phyloP scores from a whole-genome alignment of 805 yeast genomes.

The Pichia californica region DNA sequence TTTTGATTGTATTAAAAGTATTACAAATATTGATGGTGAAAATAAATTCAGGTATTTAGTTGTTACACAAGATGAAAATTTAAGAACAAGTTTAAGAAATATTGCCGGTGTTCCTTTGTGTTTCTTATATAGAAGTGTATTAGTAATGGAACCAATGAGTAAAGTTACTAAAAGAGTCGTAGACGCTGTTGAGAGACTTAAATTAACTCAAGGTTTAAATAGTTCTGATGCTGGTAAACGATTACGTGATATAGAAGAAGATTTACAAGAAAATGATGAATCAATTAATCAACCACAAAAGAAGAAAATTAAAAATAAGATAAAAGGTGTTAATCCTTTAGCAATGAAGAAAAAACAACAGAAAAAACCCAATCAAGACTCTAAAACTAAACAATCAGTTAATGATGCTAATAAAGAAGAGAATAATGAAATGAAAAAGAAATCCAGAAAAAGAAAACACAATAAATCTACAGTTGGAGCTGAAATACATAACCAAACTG shows the following conservation, averaged over 20 bases:
- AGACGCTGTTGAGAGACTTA: conserved; percentile 49
- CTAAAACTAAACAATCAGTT: neutral
- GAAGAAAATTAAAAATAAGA: conserved; percentile 31
- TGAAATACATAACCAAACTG: too few relatives aligned
- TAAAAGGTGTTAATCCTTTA: conserved; percentile 84
- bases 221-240: conserved; percentile 46
- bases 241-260: conserved; percentile 17
- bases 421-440: neutral
- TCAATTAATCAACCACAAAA: conserved; percentile 16
- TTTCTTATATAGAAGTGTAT: conserved; percentile 83
- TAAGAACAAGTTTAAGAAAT: conserved; percentile 62
- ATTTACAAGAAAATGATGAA: conserved; percentile 14
- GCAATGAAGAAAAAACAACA: conserved; percentile 73
- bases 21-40: conserved; percentile 62
- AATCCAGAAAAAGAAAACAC: conserved; percentile 1
- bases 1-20: conserved; percentile 67
- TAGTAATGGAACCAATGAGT: conserved; percentile 93
- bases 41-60: conserved; percentile 90
- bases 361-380: neutral
- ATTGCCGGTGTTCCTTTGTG: conserved; percentile 89
- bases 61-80: conserved; percentile 70
- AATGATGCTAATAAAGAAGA: neutral
- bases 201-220: conserved; percentile 75
- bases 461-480: neutral
- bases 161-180: conserved; percentile 54